Evolutionary conservation across 345 rosid species (phyloP).

Genomic region (Citrus reticulata): DNA sequence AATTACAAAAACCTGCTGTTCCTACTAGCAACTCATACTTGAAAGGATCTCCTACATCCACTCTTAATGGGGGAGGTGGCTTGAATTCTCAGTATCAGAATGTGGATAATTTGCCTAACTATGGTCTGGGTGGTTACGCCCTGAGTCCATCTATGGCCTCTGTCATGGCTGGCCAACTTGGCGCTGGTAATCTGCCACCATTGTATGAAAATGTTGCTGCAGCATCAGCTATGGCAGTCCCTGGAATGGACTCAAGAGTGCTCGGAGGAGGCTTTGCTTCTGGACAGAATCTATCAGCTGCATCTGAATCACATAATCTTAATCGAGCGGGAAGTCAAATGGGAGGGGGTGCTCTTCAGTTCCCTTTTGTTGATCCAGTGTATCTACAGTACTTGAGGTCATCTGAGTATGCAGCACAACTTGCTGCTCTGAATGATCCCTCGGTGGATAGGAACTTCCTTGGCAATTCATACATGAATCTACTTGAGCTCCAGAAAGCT

Average conservation of each 20-base stretch:
- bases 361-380: conserved; percentile 58
- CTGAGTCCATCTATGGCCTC: conserved; percentile 57
- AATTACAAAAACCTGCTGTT: conserved; percentile 36
- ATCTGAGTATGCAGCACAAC: conserved; percentile 47
- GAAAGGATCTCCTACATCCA: conserved; percentile 65
- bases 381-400: conserved; percentile 57
- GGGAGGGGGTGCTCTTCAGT: conserved; percentile 46
- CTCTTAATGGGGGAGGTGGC: conserved; percentile 47
- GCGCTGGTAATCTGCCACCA: conserved; percentile 52
- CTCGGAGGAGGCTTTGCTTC: conserved; percentile 53
- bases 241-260: conserved; percentile 65
- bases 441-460: conserved; percentile 46
- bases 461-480: conserved; percentile 54
- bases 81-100: conserved; percentile 52
- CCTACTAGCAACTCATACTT: conserved; percentile 40
- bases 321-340: conserved; percentile 42
- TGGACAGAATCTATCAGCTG: conserved; percentile 41
- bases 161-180: conserved; percentile 63
- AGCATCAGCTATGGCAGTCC: conserved; percentile 46
- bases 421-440: conserved; percentile 48
- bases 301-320: conserved; percentile 44
- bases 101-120: conserved; percentile 40
- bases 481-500: conserved; percentile 62
- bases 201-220: conserved; percentile 71
- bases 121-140: conserved; percentile 48